Conservation (phyloP, 345 rosid genomes). For the Linum lewisii region DNA sequence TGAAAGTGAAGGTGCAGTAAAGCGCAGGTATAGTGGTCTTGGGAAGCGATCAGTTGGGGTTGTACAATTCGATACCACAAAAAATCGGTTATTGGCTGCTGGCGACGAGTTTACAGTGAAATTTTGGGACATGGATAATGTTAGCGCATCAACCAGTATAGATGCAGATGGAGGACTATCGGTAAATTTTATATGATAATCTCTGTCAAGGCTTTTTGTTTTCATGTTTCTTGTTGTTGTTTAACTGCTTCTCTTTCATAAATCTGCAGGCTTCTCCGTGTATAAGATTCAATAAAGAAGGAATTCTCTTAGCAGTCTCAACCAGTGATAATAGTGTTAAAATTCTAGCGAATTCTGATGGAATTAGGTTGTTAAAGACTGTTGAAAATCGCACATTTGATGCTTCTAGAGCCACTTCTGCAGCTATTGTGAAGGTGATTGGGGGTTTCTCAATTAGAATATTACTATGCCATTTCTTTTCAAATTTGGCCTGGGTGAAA, state of each 20-base stretch:
- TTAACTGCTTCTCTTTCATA: conserved; percentile 12
- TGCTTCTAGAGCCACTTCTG: conserved; percentile 61
- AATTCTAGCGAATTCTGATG: conserved; percentile 74
- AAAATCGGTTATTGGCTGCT: conserved; percentile 72
- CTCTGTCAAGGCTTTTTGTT: conserved; percentile 8
- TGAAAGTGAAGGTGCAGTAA: conserved; percentile 77
- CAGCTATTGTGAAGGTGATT: conserved; percentile 53
- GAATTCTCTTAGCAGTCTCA: conserved; percentile 68
- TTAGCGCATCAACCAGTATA: conserved; percentile 41
- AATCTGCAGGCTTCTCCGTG: conserved; percentile 70
- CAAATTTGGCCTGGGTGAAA: neutral
- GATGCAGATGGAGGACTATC: conserved; percentile 78
- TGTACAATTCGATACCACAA: conserved; percentile 83
- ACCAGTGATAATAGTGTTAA: conserved; percentile 66
- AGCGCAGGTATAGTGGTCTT: conserved; percentile 52
- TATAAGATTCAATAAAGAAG: conserved; percentile 71
- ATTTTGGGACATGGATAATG: conserved; percentile 77
- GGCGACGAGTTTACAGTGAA: conserved; percentile 74
- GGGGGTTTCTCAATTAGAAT: neutral
- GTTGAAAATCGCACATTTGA: conserved; percentile 73
- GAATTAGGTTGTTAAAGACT: conserved; percentile 50
- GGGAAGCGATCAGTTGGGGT: conserved; percentile 57
- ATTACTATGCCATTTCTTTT: neutral
- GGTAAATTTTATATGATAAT: conserved; percentile 30
- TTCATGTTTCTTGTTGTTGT: neutral